Evolutionary conservation across 495 filamentous ascomycete species (phyloP).

Genomic region (Trichodelitschia bisporula): DNA sequence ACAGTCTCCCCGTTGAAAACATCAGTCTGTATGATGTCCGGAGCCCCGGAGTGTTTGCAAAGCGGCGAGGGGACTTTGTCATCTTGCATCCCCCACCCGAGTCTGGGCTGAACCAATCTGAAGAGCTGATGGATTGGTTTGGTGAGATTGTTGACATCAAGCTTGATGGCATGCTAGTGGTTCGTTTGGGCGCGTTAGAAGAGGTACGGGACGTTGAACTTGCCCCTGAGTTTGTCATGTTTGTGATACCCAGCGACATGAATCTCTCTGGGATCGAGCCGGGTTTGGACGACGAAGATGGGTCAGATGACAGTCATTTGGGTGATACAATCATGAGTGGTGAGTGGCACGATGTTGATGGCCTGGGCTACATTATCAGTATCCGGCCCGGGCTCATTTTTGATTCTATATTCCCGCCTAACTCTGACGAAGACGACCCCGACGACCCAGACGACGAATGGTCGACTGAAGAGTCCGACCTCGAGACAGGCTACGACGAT

Average conservation of each 20-base stretch:
- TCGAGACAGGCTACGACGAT: no score
- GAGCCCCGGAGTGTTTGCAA: constrained; percentile 14
- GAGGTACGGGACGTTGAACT: constrained; percentile 25
- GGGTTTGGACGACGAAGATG: constrained; percentile 11
- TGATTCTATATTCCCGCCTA: no score
- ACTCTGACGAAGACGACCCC: no score
- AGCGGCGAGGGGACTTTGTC: constrained; percentile 24
- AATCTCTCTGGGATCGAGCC: no score
- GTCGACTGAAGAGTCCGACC: no score
- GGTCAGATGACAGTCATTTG: no score
- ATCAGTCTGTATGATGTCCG: constrained; percentile 34
- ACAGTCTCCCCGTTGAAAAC: no score
- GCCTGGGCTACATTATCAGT: no score
- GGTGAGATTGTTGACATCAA: constrained; percentile 30
- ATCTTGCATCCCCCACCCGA: constrained; percentile 21
- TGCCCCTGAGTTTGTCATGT: constrained; percentile 20
- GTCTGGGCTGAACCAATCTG: constrained; percentile 5
- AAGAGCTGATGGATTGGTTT: constrained; percentile 20
- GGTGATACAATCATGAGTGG: no score
- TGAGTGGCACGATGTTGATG: no score
- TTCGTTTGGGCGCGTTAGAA: constrained; percentile 25
- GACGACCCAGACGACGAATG: no score
- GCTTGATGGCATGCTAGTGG: constrained; percentile 25
- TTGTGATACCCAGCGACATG: constrained; percentile 11
- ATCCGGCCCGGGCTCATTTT: no score